Base-by-base conservation (phyloP, 441 rosid genomes). In the Eruca vesicaria region DNA sequence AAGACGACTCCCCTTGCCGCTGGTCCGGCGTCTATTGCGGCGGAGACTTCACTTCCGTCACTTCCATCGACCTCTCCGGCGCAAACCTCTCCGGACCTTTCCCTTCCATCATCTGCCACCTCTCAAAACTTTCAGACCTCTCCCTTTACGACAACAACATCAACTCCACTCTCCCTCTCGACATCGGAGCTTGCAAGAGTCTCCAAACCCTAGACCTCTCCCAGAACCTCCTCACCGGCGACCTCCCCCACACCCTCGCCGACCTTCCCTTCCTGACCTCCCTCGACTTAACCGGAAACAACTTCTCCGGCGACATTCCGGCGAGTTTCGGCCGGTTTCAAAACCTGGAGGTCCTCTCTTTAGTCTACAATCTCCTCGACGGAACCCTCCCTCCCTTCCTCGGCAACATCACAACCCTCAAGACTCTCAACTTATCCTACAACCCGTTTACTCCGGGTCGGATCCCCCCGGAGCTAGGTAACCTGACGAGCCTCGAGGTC, bases 221-320 rank as follows among this genome's bases (percentile, higher is more conserved):
- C 23, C 89, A 88, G 77, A 96, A 96, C 67, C 84, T 88, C 16
- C 88, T 96, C 68, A 84, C 94, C 20, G 98, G 99, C 1, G 20
- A 83, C 6, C 85, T 96, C 11, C 90, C 97, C 0, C 43, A 38
- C 64, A 78, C 90, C 4, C 75, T 96, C 4, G 80, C 94, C 0
- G 86, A 87, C 56, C 84, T 96, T 0, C 82, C 88, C 6, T 35
- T 62, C 33, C 82, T 96, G 15, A 78, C 68, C 2, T 76, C 73
- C 71, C 86, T 96, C n/a, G 97, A 93, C 79, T 82, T 96, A 9
- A 81, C 97, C 6, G 96, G 86, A 0, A 93, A 96, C 76, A 96
- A 90, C 79, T 86, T 96, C 79, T 93, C 99, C 57, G 99, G 98
- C 3, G 86, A 85, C 6, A 85, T 96, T 69, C 98, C 99, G 14